Base-by-base conservation (phyloP, 2,329 filamentous ascomycete species). In the Harringtonia aguacate region DNA sequence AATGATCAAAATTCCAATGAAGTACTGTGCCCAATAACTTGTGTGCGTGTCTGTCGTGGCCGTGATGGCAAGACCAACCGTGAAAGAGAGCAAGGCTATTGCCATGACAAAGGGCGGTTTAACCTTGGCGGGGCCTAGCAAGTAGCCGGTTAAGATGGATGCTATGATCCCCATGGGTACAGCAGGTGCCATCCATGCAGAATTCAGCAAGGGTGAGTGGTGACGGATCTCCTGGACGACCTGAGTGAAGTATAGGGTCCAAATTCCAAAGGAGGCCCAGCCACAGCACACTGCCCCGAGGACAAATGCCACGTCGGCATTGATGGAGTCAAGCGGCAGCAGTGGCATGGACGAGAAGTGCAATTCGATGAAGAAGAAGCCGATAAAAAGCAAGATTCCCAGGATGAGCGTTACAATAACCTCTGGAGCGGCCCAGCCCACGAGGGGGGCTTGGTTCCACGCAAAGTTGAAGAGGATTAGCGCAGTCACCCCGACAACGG, bases 1-100 rank as follows among this genome's bases (percentile, higher is more conserved):
- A 57, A 74, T 75, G 35, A 83, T 54, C 4, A 81, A 20, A 4
- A 75, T 62, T 2, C 67, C 67, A 7, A 79, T 65, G 54, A 84
- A 84, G 0, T 70, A 67, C 48, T 81, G 72, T 10, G 64, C 65
- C 81, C 81, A 85, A 59, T 84, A 84, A 1, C 62, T 69, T 53
- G 81, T 75, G 8, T 68, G 51, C 0, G 68, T 61, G 0, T 77
- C 75, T 2, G 71, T 64, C 10, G 65, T 65, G 6, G 66, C 65
- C 17, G 66, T 61, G 8, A 75, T 51, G 4, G 65, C 47, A 3
- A 62, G 59, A 1, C 68, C 69, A 0, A 55, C 47, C 1, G 61
- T 61, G 46, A 72, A 73, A 0, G 65, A 58, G 2, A 59, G 40
- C 36, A 70, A 59, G 4, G 68, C 64, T 7, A 66, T 53, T 22